These are phyloP conservation scores for Neospermospora avenae DNA, from an alignment of 2,329 filamentous ascomycete genomes.

Conservation along the genomic window DNA sequence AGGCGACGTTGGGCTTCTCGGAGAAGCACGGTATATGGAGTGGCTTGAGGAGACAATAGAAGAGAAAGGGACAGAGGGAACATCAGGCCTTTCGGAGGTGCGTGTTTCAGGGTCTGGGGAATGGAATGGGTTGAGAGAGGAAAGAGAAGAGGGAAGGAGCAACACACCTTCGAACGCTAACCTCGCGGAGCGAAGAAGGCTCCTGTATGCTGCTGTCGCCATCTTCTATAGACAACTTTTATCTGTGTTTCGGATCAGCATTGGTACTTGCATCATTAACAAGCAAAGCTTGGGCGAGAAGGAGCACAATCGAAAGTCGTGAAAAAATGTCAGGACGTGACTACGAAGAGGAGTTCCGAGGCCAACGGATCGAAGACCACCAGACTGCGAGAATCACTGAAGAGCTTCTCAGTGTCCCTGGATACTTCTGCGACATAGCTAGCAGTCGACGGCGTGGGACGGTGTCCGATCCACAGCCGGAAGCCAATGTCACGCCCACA, in stretches of 20 bases:
- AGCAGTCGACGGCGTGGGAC: too few relatives aligned
- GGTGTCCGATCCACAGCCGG: too few relatives aligned
- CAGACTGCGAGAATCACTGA: too few relatives aligned
- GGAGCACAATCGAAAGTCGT: neutral
- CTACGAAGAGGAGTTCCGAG: too few relatives aligned
- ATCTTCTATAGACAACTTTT: conserved; percentile 38
- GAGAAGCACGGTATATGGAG: neutral
- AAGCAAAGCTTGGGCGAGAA: neutral
- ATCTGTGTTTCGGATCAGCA: conserved; percentile 16
- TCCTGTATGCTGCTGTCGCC: conserved; percentile 75
- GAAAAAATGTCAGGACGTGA: too few relatives aligned
- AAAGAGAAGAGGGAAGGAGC: neutral
- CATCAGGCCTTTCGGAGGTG: too few relatives aligned
- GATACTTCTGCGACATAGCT: too few relatives aligned
- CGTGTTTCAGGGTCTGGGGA: neutral
- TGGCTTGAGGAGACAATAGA: neutral
- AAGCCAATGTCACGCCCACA: too few relatives aligned
- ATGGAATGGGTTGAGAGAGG: neutral
- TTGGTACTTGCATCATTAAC: neutral
- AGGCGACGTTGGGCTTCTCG: too few relatives aligned
- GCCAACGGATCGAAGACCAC: too few relatives aligned
- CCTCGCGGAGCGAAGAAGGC: conserved; percentile 74
- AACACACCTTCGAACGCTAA: conserved; percentile 75
- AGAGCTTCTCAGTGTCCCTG: too few relatives aligned
- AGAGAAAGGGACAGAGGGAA: neutral